phyloP scores from a whole-genome alignment of 148 eudicot genomes.

The Silene conica region DNA sequence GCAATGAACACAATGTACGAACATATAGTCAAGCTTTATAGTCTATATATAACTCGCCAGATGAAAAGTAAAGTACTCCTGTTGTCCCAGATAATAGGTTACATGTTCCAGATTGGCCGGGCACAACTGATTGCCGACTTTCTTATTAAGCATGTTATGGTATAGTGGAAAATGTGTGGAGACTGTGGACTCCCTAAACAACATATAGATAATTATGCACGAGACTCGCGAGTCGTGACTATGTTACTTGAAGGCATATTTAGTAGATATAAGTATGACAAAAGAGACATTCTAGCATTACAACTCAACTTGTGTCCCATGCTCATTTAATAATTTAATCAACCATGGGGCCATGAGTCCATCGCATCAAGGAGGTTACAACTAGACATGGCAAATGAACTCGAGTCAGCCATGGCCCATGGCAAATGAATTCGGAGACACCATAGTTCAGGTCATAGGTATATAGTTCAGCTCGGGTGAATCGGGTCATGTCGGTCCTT shows the following conservation, averaged over 20 bases:
- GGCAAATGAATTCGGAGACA: neutral
- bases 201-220: neutral
- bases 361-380: neutral
- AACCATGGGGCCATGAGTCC: neutral
- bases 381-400: neutral
- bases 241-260: neutral
- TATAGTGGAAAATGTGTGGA: neutral
- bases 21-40: neutral
- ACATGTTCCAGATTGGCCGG: neutral
- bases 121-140: neutral
- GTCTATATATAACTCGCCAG: neutral
- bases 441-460: neutral
- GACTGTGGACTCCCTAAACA: neutral
- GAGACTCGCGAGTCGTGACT: neutral
- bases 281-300: neutral
- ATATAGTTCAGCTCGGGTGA: neutral
- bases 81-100: too few species aligned
- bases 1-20: neutral
- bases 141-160: neutral
- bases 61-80: neutral
- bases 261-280: neutral
- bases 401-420: neutral
- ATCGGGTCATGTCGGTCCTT: neutral
- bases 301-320: neutral
- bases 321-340: neutral